Base-by-base conservation (phyloP, 1,284 basidiomycete species). In the Pyrrhoderma lamaoense region DNA sequence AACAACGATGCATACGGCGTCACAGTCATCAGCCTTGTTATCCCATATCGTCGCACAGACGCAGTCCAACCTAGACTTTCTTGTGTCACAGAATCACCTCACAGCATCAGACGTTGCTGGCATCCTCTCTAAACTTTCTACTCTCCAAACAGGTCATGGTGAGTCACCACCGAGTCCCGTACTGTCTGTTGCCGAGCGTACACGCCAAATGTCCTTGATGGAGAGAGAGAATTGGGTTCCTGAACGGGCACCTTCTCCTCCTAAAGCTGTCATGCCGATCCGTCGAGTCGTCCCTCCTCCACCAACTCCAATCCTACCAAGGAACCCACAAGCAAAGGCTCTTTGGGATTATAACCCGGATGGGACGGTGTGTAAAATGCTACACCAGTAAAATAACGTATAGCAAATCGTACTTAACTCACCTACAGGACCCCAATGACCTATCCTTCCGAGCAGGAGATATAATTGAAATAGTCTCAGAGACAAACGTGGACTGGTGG, bases 401-500 rank as follows among this genome's bases (percentile, higher is more conserved):
- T 39, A 18, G 21, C 34, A 27, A 39, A 53, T 55, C 18, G 22
- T 51, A 31, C 27, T 31, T 11, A 11, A 31, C 11, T 5, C 48
- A 9, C 23, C 9, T 37, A 11, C 56, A 85, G 79, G 77, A 84
- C 58, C 65, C 69, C 2, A 75, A 77, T 40, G 81, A 85, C 60
- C 72, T 83, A 11, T 72, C 73, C 0, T 83, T 84, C 67, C 64
- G 64, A 21, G 60, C 67, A 1, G 81, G 79, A 3, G 79, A 83
- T 60, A 67, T 77, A 14, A 74, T 84, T 58, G 77, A 81, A 52
- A 70, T 84, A 37, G 62, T 76, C 36, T 72, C 74, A 31, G 76
- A 82, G 61, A 77, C 73, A n/a, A 83, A 82, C 55, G 54, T 64
- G 0, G 80, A 83, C 57, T 83, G 81, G 81, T 83, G 80, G 80